phyloP scores from a whole-genome alignment of 192 early-diverging fungal genomes.

The Radiomyces spectabilis region DNA sequence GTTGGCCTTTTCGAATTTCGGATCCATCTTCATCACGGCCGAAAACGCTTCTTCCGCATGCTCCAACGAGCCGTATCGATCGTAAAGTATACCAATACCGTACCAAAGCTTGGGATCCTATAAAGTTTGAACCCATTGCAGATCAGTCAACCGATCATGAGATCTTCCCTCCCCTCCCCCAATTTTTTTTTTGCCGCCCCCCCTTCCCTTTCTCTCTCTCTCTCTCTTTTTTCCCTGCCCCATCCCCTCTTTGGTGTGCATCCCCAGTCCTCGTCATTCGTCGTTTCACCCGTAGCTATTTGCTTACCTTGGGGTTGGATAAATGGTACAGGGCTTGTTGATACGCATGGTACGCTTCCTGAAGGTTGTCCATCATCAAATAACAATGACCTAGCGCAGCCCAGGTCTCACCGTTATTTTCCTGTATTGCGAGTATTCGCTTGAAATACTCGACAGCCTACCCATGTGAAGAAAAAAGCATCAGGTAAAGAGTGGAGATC shows the following conservation, averaged over 20 bases:
- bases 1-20: constrained; percentile 94
- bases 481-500: background rate
- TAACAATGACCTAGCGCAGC: constrained; percentile 91
- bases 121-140: no score
- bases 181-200: no score
- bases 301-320: constrained; percentile 76
- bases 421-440: constrained; percentile 75
- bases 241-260: no score
- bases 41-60: constrained; percentile 97
- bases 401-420: constrained; percentile 89
- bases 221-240: no score
- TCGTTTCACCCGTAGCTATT: no score
- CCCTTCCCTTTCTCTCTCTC: no score
- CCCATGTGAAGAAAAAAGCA: no score
- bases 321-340: constrained; percentile 94
- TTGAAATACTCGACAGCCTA: constrained; percentile 91
- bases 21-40: constrained; percentile 91
- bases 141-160: no score
- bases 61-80: constrained; percentile 94
- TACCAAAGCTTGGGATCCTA: constrained; percentile 99
- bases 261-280: no score
- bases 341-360: constrained; percentile 91
- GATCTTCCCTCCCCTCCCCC: no score
- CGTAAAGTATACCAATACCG: constrained; percentile 97
- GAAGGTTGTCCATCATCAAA: constrained; percentile 92